Evolutionary conservation across 306 rosid species (phyloP).

Genomic region (Hippophae rhamnoides): DNA sequence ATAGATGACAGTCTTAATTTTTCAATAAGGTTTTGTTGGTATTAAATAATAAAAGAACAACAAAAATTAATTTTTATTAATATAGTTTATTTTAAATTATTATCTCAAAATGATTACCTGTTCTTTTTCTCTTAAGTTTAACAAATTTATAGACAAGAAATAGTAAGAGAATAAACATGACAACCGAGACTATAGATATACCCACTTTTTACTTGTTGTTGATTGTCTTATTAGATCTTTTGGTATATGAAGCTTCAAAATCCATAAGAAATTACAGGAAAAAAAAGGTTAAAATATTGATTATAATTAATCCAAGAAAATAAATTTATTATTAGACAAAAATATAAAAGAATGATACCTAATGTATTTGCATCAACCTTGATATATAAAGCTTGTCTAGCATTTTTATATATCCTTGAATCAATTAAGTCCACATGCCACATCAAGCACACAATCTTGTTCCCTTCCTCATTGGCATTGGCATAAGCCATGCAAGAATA

Average conservation of each 20-base stretch:
- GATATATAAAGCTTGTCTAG: constrained; percentile 32
- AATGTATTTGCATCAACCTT: constrained; percentile 25
- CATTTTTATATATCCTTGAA: constrained; percentile 17
- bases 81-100: not conserved
- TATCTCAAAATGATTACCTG: not conserved
- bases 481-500: constrained; percentile 47
- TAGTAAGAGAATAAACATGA: not conserved
- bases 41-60: not conserved
- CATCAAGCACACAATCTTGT: constrained; percentile 34
- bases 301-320: not conserved
- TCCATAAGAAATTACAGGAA: not conserved
- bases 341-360: constrained; percentile 1
- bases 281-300: not conserved
- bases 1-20: too few species aligned
- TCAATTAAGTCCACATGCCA: constrained; percentile 48
- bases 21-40: too few species aligned
- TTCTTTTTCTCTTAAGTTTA: not conserved
- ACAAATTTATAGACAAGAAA: not conserved
- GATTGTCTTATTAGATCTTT: not conserved
- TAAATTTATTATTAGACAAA: not conserved
- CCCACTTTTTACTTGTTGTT: not conserved
- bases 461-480: constrained; percentile 24
- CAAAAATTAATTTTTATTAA: not conserved
- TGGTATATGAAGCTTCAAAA: not conserved
- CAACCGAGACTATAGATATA: not conserved